phyloP scores from a whole-genome alignment of 1,284 basidiomycete genomes.

The Afroboletus lepidellus region DNA sequence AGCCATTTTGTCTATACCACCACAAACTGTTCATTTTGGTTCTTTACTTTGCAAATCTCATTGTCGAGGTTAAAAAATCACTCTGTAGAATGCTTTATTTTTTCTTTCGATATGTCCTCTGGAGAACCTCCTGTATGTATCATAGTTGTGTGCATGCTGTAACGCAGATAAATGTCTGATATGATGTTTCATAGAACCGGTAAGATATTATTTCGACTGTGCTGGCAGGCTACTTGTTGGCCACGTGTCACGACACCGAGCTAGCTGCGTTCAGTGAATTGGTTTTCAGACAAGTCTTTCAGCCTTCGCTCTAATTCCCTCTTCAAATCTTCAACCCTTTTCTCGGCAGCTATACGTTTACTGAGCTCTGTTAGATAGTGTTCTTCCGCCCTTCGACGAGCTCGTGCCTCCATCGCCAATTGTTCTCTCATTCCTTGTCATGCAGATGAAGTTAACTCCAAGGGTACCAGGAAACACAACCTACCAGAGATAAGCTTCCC shows the following conservation, averaged over 20 bases:
- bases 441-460: constrained; percentile 6
- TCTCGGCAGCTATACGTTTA: constrained; percentile 25
- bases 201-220: neutral
- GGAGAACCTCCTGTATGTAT: constrained; percentile 20
- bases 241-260: neutral
- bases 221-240: neutral
- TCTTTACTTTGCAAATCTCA: constrained; percentile 5
- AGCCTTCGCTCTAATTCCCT: constrained; percentile 7
- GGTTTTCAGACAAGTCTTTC: neutral
- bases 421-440: constrained; percentile 37
- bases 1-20: constrained; percentile 28
- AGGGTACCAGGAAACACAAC: constrained; percentile 7
- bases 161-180: neutral
- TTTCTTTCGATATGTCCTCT: constrained; percentile 21
- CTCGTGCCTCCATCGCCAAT: constrained; percentile 30
- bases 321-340: constrained; percentile 16
- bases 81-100: constrained; percentile 18
- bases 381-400: constrained; percentile 35
- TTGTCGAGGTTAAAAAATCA: constrained; percentile 9
- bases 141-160: constrained; percentile 10
- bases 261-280: neutral
- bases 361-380: constrained; percentile 26
- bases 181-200: neutral
- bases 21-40: constrained; percentile 9
- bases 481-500: constrained; percentile 37